A percentile compares a stretch with the other conserved stretches of the same genome.
Evolutionary conservation across 2,329 filamentous ascomycete genomes (phyloP).

Genomic region (Aureobasidium subglaciale): DNA sequence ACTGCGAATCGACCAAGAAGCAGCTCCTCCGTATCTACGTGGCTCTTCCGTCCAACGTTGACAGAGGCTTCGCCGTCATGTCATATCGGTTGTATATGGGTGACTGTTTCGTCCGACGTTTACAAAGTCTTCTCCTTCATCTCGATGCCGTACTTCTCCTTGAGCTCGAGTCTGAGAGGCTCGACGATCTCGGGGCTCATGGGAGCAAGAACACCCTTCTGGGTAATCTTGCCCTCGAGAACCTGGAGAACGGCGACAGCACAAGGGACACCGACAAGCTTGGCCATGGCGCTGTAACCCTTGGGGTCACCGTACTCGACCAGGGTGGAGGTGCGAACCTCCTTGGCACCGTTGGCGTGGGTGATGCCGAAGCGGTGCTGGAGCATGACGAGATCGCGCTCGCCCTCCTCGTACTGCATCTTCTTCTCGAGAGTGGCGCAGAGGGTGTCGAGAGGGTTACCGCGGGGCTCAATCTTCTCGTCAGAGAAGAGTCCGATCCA

Average conservation of each 20-base stretch:
- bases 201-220: constrained; percentile 58
- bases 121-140: constrained; percentile 59
- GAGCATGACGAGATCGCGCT: constrained; percentile 75
- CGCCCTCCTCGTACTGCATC: constrained; percentile 77
- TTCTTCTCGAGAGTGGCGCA: constrained; percentile 84
- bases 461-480: constrained; percentile 60
- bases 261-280: constrained; percentile 69
- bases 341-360: constrained; percentile 67
- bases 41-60: no score
- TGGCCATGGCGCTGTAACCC: constrained; percentile 73
- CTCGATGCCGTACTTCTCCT: constrained; percentile 68
- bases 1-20: no score
- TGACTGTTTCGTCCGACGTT: background rate
- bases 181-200: constrained; percentile 65
- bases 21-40: no score
- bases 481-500: constrained; percentile 67
- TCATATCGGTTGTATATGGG: background rate
- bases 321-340: constrained; percentile 75
- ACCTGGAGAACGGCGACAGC: constrained; percentile 57
- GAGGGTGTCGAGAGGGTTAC: constrained; percentile 82
- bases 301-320: constrained; percentile 73
- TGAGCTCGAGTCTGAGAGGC: constrained; percentile 69
- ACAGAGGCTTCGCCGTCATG: no score
- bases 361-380: constrained; percentile 82
- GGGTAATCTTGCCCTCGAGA: constrained; percentile 30